phyloP scores from a whole-genome alignment of 495 filamentous ascomycete species.

The Aspergillus nidulans region DNA sequence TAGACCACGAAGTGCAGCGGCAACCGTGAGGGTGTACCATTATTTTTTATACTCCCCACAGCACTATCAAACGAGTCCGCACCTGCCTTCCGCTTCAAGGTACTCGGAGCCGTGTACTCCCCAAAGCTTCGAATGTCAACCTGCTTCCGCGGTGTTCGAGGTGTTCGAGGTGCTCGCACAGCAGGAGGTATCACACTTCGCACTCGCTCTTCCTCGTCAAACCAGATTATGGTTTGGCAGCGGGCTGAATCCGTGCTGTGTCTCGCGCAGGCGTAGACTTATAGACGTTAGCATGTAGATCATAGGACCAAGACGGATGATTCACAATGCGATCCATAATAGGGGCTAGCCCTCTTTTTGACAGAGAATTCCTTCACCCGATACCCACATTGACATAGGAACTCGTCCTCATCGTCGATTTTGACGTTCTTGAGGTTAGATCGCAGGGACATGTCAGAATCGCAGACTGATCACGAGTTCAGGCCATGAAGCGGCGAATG shows the following conservation, averaged over 20 bases:
- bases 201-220: neutral
- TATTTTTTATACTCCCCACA: neutral
- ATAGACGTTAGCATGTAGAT: neutral
- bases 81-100: slow-evolving; percentile 4
- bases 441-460: neutral
- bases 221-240: neutral
- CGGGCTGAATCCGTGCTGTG: neutral
- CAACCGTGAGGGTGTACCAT: neutral
- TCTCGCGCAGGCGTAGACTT: slow-evolving; percentile 4
- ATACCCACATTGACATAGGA: slow-evolving; percentile 6
- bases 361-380: neutral
- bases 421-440: slow-evolving; percentile 4
- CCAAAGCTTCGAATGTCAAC: slow-evolving; percentile 3
- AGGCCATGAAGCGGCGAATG: neutral
- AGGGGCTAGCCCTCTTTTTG: neutral
- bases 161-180: slow-evolving; percentile 4
- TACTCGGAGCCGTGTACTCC: neutral
- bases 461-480: neutral
- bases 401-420: slow-evolving; percentile 1
- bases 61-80: slow-evolving; percentile 2
- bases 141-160: slow-evolving; percentile 10
- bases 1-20: too few species aligned
- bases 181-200: neutral
- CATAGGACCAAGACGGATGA: neutral
- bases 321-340: slow-evolving; percentile 5